A percentile compares a stretch with the other conserved stretches of the same genome.
Evolutionary conservation across 129 eudicot species (phyloP).

Genomic region (Escallonia rubra): DNA sequence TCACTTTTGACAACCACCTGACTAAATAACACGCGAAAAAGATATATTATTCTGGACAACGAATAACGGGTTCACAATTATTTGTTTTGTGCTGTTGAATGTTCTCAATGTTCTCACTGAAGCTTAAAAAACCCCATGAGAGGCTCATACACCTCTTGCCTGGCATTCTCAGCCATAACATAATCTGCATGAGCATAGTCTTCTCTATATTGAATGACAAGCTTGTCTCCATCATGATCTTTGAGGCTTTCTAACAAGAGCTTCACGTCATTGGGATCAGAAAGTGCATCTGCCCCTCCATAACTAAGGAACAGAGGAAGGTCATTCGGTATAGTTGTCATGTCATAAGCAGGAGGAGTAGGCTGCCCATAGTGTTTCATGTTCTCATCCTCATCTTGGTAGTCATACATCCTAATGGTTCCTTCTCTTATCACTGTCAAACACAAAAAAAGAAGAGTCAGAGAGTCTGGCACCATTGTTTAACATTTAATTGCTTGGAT

Average conservation of each 20-base stretch:
- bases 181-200: conserved; percentile 61
- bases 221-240: conserved; percentile 43
- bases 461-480: too few species aligned
- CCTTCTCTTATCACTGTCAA: conserved; percentile 63
- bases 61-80: too few species aligned
- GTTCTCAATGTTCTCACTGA: conserved; percentile 15
- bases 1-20: too few species aligned
- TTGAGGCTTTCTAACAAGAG: conserved; percentile 35
- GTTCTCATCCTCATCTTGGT: conserved; percentile 39
- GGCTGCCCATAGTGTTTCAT: conserved; percentile 49
- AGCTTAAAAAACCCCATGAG: conserved; percentile 43
- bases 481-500: too few species aligned
- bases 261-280: conserved; percentile 52
- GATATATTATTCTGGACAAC: too few species aligned
- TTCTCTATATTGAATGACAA: conserved; percentile 25
- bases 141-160: conserved; percentile 54
- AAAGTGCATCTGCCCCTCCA: conserved; percentile 62
- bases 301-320: conserved; percentile 60
- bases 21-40: too few species aligned
- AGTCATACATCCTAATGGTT: conserved; percentile 52
- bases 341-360: conserved; percentile 59
- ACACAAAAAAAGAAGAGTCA: neutral
- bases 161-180: conserved; percentile 53
- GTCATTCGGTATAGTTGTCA: conserved; percentile 50
- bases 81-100: too few species aligned